These are phyloP conservation scores for Gossypium thurberi DNA, from an alignment of 345 rosid species.

Conservation along the genomic window DNA sequence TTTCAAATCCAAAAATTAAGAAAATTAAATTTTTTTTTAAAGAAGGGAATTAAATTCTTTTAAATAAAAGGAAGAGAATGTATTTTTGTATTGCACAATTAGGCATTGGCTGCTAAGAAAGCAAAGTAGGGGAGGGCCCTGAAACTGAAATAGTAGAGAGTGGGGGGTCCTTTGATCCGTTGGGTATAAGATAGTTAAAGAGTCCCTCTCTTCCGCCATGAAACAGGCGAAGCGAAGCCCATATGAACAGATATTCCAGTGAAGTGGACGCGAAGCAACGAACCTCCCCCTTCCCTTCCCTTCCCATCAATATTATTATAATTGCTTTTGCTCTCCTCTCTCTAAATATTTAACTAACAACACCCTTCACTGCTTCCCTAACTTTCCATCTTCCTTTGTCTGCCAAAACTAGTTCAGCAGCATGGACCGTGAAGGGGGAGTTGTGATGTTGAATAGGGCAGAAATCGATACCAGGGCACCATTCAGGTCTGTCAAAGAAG, in stretches of 20 bases:
- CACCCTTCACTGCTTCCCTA: neutral
- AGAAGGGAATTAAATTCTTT: no score
- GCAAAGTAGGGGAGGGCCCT: neutral
- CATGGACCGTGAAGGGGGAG: conserved; percentile 26
- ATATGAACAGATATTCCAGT: conserved; percentile 2
- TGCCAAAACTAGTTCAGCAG: neutral
- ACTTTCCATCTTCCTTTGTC: neutral
- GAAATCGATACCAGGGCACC: conserved; percentile 75
- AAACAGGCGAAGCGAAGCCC: neutral
- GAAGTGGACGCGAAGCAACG: conserved; percentile 21
- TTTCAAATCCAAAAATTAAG: no score
- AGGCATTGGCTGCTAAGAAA: neutral
- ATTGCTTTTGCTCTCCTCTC: neutral
- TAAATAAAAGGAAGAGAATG: no score
- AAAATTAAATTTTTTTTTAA: no score
- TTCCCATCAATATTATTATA: neutral
- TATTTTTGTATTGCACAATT: neutral
- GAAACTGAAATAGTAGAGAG: neutral
- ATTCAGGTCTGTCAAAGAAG: conserved; percentile 72
- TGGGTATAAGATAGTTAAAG: neutral
- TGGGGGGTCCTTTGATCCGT: neutral
- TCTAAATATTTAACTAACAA: neutral
- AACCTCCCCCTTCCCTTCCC: conserved; percentile 1
- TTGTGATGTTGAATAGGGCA: conserved; percentile 36
- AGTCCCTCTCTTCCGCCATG: conserved; percentile 5